phyloP scores from a whole-genome alignment of 257 asterid species.

The Penstemon newberryi region DNA sequence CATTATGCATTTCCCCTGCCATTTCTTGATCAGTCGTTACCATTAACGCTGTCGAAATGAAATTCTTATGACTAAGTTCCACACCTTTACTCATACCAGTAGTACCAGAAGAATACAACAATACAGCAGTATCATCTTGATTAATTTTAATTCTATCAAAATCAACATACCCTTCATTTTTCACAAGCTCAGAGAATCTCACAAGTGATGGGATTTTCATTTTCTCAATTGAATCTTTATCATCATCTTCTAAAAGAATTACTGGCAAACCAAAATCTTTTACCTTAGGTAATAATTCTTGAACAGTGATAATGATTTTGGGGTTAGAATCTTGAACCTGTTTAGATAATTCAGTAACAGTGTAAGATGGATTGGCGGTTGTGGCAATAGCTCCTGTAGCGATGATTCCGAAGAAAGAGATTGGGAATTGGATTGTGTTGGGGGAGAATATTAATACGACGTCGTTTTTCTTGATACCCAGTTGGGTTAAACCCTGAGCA shows the following conservation, averaged over 20 bases:
- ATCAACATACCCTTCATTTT: constrained; percentile 45
- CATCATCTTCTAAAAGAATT: constrained; percentile 44
- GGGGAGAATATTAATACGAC: constrained; percentile 78
- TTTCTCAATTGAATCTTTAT: constrained; percentile 22
- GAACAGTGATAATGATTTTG: constrained; percentile 73
- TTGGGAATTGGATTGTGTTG: constrained; percentile 64
- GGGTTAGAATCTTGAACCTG: constrained; percentile 70
- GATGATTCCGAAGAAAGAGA: constrained; percentile 56
- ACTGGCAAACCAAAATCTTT: constrained; percentile 57
- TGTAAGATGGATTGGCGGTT: constrained; percentile 73
- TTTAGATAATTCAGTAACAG: constrained; percentile 67
- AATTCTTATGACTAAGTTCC: constrained; percentile 67
- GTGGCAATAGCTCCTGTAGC: constrained; percentile 85
- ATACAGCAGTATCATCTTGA: constrained; percentile 67
- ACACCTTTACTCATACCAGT: constrained; percentile 94
- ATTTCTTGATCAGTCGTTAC: constrained; percentile 64
- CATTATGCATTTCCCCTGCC: constrained; percentile 55
- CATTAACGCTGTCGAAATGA: constrained; percentile 69
- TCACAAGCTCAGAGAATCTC: constrained; percentile 48
- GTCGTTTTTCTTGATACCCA: constrained; percentile 69
- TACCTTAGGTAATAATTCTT: constrained; percentile 58
- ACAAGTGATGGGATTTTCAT: constrained; percentile 36
- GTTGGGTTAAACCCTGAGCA: constrained; percentile 53
- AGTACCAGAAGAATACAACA: constrained; percentile 92
- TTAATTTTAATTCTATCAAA: constrained; percentile 37